These are phyloP conservation scores for Astathelohania contejeani DNA, from an alignment of 371 early-diverging fungal species.

Conservation along the genomic window DNA sequence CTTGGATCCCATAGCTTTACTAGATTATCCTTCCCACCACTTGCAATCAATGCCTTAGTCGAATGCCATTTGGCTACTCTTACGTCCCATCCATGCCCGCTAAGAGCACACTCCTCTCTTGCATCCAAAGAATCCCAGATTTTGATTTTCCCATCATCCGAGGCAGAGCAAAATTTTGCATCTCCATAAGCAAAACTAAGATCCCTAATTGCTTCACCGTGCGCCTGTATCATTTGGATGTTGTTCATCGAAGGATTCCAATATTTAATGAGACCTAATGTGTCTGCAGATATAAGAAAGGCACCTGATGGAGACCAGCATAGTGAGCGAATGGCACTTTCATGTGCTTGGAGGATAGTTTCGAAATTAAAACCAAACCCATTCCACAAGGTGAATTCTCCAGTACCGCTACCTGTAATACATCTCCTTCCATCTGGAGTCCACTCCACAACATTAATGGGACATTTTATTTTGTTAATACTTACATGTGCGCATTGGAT, in stretches of 20 bases:
- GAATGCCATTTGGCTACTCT: constrained; percentile 96
- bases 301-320: constrained; percentile 85
- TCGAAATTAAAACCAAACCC: constrained; percentile 96
- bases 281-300: constrained; percentile 88
- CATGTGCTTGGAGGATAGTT: constrained; percentile 88
- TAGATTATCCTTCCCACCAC: constrained; percentile 89
- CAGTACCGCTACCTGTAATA: constrained; percentile 83
- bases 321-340: constrained; percentile 79
- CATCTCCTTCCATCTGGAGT: constrained; percentile 92
- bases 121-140: constrained; percentile 83
- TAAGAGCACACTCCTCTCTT: constrained; percentile 57
- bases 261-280: constrained; percentile 83
- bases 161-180: constrained; percentile 81
- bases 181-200: constrained; percentile 67
- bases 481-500: constrained; percentile 85
- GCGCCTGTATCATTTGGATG: constrained; percentile 72
- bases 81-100: constrained; percentile 97
- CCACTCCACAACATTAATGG: constrained; percentile 86
- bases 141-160: constrained; percentile 86
- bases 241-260: constrained; percentile 98
- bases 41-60: constrained; percentile 74
- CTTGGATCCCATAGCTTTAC: constrained; percentile 98
- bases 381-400: constrained; percentile 98
- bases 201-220: constrained; percentile 78
- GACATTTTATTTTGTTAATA: constrained; percentile 81